Base-by-base conservation (phyloP, 257 asterid genomes). In the Ajuga chamaepitys region DNA sequence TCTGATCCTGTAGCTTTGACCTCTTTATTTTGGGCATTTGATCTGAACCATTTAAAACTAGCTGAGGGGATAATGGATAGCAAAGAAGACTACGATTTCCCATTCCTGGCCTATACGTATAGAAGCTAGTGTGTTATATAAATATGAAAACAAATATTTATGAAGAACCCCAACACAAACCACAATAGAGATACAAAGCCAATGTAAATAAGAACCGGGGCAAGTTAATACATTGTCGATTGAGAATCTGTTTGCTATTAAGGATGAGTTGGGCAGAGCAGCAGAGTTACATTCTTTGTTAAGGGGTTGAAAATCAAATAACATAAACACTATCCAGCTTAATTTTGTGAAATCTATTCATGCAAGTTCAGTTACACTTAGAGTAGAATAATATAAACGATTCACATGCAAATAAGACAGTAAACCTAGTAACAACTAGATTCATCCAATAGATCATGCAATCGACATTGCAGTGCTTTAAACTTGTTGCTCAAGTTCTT, bases 21-120 rank as follows among this genome's bases (percentile, higher is more conserved):
- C 62, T 80, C 92, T 48, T 73, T 64, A 41, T 65, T 64, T 42
- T 30, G 62, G 6, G 64, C 57, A 35, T 50, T 72, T 17, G 74
- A 67, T 74, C 74, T 80, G 70, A 82, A 69, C 81, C 87, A 80
- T 55, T 59, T 91, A 70, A 86, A 78, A 61, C 80, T 80, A 40
- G 76, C 71, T 24, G 97, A 71, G 18, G 95, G 95, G 58, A 89
- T 82, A 58, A 82, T 53, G 62, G 97, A 77, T 28, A 87, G 54
- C 47, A 81, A 47, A 9, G 96, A 87, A 62, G 93, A 51, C 20
- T 55, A 14, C 21, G 95, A 82, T 68, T 78, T 93, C 53, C 78
- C 92, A 64, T 85, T 85, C 77, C 84, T 79, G 76, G 75, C 94
- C 98, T 93, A 87, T 75, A 82, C 80, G 74, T 9, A 58, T 26